phyloP scores from a whole-genome alignment of 139 green algal genomes.

The Zygnema circumcarinatum region DNA sequence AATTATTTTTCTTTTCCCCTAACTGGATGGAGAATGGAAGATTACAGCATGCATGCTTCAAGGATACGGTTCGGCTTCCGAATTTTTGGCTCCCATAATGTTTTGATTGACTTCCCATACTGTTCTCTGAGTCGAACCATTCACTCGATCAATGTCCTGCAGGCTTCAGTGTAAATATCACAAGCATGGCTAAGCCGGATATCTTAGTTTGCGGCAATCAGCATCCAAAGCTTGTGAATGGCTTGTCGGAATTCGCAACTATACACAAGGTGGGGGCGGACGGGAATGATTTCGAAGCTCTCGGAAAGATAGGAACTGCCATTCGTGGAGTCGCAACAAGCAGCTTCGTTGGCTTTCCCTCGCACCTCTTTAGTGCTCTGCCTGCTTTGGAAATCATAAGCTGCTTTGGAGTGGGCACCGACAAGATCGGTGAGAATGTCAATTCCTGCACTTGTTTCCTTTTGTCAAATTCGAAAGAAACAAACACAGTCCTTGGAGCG shows the following conservation, averaged over 20 bases:
- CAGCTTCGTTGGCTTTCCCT: conserved; percentile 38
- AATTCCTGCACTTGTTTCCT: not conserved
- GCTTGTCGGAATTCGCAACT: not conserved
- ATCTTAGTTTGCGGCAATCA: not conserved
- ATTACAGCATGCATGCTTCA: too few species aligned
- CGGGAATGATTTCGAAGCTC: not conserved
- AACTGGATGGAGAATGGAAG: too few species aligned
- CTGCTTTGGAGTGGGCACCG: conserved; percentile 45
- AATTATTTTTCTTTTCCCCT: too few species aligned
- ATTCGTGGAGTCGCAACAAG: conserved; percentile 33
- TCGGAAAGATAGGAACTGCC: not conserved
- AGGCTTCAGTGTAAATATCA: not conserved
- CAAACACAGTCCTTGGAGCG: too few species aligned
- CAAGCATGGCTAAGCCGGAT: conserved; percentile 10
- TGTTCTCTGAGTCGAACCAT: too few species aligned
- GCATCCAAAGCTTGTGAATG: not conserved
- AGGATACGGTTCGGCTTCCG: too few species aligned
- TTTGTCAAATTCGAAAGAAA: too few species aligned
- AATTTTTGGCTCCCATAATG: too few species aligned
- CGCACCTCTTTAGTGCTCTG: conserved; percentile 18
- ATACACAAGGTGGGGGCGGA: conserved; percentile 6
- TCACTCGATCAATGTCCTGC: too few species aligned
- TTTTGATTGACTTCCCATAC: too few species aligned
- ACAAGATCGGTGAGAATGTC: conserved; percentile 48
- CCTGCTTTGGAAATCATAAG: conserved; percentile 41